Evolutionary conservation across 306 rosid species (phyloP), one percentile per base, ranked within the genome.

Genomic region (Ochetophila trinervis): DNA sequence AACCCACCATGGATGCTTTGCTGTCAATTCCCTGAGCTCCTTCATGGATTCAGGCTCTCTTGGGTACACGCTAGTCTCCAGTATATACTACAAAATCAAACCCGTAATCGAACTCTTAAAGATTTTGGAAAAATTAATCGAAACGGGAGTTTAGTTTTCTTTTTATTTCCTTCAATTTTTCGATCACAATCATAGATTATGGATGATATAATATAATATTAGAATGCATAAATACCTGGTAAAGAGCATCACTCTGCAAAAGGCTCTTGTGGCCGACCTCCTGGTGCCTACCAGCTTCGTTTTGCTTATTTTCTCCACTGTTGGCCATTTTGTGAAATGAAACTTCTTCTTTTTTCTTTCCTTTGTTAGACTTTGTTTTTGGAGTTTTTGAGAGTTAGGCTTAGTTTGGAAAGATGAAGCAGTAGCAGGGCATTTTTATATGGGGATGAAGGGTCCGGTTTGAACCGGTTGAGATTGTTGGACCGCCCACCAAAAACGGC

Each of bases 221-320:
- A n/a, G n/a, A n/a, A n/a, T n/a, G n/a, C n/a, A n/a, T n/a, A n/a
- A n/a, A 44, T 77, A 83, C 96, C 96, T 91, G 97, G 60, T 86
- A 91, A 23, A 91, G 95, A 75, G 88, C 97, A 82, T 91, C 97
- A 67, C 96, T 91, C 53, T 88, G 97, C 37, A 91, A 80, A 69
- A 91, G 96, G 69, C 97, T 91, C 83, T 91, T 91, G 88, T 91
- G 97, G 75, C 97, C 97, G 64, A 91, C 98, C 72, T 89, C 98
- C 60, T 89, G 96, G 83, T 92, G 98, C 79, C 92, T 83, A 37
- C 81, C 83, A 61, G 82, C 71, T 75, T 90, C 83, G 34, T 53
- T 78, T 64, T 85, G 82, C 23, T 78, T 70, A 19, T 78, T 86
- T 13, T 85, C 91, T 18, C 68, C 88, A 34, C 68, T 85, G 76